Conservation (phyloP, 495 filamentous ascomycete species). For the Xylaria telfairii region DNA sequence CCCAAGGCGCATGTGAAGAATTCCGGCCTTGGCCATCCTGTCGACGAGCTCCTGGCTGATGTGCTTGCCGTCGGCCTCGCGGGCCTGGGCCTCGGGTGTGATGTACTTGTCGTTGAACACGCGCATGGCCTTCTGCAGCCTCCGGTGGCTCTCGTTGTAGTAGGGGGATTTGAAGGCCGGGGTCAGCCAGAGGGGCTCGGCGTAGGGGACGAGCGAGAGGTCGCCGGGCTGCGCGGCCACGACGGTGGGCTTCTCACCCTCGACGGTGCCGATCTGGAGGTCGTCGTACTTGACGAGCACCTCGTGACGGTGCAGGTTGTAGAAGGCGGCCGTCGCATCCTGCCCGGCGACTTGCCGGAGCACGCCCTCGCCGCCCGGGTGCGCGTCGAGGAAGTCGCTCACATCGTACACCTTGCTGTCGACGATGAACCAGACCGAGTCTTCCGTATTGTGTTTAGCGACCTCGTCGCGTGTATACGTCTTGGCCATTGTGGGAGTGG, state of each 20-base stretch:
- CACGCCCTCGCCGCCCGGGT: constrained; percentile 84
- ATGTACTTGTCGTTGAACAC: constrained; percentile 75
- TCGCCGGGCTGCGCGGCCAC: constrained; percentile 73
- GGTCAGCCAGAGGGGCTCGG: constrained; percentile 80
- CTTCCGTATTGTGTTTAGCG: constrained; percentile 80
- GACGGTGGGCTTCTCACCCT: constrained; percentile 76
- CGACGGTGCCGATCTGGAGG: constrained; percentile 77
- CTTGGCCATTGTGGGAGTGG: constrained; percentile 39
- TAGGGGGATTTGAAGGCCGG: constrained; percentile 83
- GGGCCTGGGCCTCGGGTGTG: constrained; percentile 76
- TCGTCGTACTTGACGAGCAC: constrained; percentile 77
- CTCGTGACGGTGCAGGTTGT: constrained; percentile 92
- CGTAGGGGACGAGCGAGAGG: constrained; percentile 78
- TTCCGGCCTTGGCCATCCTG: constrained; percentile 72
- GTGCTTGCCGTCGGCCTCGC: constrained; percentile 75
- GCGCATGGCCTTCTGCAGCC: constrained; percentile 73
- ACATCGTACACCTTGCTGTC: constrained; percentile 94
- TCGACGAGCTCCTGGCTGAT: constrained; percentile 81
- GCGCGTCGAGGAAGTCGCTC: constrained; percentile 88
- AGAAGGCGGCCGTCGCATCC: constrained; percentile 88
- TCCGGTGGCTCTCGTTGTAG: constrained; percentile 77
- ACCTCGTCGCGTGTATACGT: constrained; percentile 77
- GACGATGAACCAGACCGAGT: constrained; percentile 81
- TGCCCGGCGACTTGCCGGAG: constrained; percentile 83
- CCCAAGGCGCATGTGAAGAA: constrained; percentile 83